Percentiles rank a stretch among this genome's conserved stretches.
phyloP scores from a whole-genome alignment of 768 basidiomycete genomes.

The Leucosporidium scottii region DNA sequence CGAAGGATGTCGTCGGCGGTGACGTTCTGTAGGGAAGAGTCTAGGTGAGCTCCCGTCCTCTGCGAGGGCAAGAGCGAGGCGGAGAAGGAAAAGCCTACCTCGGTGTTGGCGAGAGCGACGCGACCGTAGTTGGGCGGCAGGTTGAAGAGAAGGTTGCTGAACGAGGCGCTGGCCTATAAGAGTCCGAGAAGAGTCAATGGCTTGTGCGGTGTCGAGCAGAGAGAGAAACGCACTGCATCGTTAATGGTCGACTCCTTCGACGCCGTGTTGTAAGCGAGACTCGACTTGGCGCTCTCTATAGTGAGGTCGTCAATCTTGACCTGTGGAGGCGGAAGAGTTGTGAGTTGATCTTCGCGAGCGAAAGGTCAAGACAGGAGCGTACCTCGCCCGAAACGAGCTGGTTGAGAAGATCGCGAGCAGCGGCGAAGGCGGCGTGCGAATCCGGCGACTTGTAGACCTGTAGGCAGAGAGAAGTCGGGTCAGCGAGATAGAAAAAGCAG shows the following conservation, averaged over 20 bases:
- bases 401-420: conserved; percentile 67
- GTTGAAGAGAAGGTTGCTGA: conserved; percentile 80
- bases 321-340: conserved; percentile 44
- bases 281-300: conserved; percentile 85
- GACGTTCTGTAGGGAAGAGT: conserved; percentile 49
- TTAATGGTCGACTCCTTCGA: conserved; percentile 73
- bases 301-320: conserved; percentile 70
- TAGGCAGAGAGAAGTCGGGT: neutral
- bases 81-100: conserved; percentile 36
- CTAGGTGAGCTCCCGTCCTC: neutral
- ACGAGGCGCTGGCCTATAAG: conserved; percentile 66
- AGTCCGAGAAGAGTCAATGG: neutral
- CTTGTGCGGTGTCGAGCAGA: neutral
- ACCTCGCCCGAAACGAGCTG: conserved; percentile 79
- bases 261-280: conserved; percentile 75
- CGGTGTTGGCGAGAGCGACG: conserved; percentile 68
- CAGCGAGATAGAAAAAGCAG: neutral
- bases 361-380: conserved; percentile 37
- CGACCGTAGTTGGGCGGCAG: conserved; percentile 67
- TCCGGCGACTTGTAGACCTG: conserved; percentile 30
- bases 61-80: neutral
- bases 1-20: conserved; percentile 68
- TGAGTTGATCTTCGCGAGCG: neutral
- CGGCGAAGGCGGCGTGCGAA: conserved; percentile 63
- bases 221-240: conserved; percentile 60